These are phyloP conservation scores for Backusella tuberculispora DNA, from an alignment of 192 early-diverging fungal species.

Conservation along the genomic window DNA sequence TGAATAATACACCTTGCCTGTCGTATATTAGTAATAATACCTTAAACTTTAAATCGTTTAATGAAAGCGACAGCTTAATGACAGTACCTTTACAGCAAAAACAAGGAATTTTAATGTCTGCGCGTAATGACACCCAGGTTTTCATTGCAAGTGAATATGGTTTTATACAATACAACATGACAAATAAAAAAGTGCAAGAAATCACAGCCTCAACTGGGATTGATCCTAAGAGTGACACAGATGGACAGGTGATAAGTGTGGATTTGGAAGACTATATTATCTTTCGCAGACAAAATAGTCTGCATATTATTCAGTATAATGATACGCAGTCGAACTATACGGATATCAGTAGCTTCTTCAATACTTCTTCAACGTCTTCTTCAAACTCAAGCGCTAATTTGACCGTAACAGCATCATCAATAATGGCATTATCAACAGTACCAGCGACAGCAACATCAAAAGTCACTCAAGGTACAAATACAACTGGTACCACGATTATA, in stretches of 20 bases:
- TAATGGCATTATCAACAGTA: neutral
- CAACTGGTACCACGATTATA: neutral
- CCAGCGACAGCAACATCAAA: neutral
- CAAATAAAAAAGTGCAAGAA: neutral
- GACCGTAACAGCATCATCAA: neutral
- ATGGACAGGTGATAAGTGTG: neutral
- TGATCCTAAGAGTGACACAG: neutral
- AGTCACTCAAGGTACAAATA: neutral
- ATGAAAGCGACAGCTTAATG: neutral
- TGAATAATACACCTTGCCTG: neutral
- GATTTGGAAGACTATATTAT: neutral
- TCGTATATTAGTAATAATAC: neutral
- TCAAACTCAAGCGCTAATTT: neutral
- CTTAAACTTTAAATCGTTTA: neutral
- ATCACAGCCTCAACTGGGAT: slow-evolving; percentile 11
- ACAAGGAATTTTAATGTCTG: neutral
- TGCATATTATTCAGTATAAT: neutral
- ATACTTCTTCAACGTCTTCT: neutral
- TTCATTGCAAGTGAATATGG: neutral
- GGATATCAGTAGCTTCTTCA: neutral
- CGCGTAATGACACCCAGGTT: neutral
- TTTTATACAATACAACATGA: neutral
- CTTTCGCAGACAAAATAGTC: neutral
- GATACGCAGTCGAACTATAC: neutral
- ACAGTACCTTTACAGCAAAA: neutral